phyloP scores from a whole-genome alignment of 257 asterid species.

The Solanum commersonii region DNA sequence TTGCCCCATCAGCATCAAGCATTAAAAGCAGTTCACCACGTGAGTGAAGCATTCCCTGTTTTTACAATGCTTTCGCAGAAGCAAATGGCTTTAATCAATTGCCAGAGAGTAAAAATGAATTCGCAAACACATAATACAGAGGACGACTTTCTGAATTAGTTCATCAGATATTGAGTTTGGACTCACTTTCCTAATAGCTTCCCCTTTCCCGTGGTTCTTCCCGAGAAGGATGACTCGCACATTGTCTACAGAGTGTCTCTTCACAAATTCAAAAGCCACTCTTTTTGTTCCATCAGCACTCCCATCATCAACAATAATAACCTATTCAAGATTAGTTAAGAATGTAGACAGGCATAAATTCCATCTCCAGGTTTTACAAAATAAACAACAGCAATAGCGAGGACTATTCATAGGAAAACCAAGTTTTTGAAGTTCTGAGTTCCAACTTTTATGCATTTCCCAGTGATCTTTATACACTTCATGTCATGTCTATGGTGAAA shows the following conservation, averaged over 20 bases:
- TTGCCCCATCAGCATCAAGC: conserved; percentile 99
- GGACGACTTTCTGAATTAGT: background rate
- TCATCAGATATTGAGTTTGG: conserved; percentile 12
- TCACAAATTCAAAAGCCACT: conserved; percentile 86
- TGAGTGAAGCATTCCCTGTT: conserved; percentile 99
- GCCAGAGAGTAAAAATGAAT: background rate
- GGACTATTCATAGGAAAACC: background rate
- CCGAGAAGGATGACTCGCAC: conserved; percentile 90
- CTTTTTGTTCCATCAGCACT: conserved; percentile 78
- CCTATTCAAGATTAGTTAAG: conserved; percentile 33
- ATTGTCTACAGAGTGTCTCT: conserved; percentile 67
- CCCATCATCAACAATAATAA: conserved; percentile 90
- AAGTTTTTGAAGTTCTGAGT: background rate
- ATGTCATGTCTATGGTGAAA: background rate
- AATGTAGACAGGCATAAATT: background rate
- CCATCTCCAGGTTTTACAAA: background rate
- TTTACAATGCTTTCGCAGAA: conserved; percentile 71
- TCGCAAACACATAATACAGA: background rate
- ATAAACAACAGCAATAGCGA: background rate
- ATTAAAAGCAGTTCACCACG: conserved; percentile 93
- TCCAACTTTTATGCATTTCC: background rate
- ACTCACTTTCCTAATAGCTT: conserved; percentile 97
- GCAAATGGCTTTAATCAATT: conserved; percentile 49
- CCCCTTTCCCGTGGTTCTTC: conserved; percentile 96
- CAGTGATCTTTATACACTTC: background rate